Evolutionary conservation across 2,329 filamentous ascomycete species (phyloP).

Genomic region (Nothomitra cinnamomea): DNA sequence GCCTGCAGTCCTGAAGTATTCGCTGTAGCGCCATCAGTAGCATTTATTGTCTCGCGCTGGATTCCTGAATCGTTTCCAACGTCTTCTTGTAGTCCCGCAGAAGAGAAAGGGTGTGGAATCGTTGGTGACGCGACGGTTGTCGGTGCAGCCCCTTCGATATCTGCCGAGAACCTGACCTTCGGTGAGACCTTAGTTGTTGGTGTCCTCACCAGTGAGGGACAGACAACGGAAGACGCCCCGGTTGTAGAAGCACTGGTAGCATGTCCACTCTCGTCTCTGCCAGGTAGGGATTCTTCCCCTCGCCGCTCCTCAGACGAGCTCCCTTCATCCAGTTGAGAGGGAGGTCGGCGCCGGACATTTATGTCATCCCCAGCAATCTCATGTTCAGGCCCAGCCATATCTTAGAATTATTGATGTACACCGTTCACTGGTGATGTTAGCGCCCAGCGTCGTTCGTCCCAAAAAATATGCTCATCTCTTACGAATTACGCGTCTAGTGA

Average conservation of each 20-base stretch:
- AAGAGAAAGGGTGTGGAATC: not conserved
- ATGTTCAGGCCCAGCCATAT: not conserved
- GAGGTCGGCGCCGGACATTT: not conserved
- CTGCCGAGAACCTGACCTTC: conserved; percentile 6
- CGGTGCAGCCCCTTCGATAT: conserved; percentile 1
- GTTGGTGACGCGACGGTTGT: not conserved
- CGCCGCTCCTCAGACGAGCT: not conserved
- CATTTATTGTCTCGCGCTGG: not conserved
- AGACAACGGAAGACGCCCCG: no score
- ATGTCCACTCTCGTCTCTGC: not conserved
- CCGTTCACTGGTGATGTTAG: no score
- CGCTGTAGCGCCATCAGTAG: conserved; percentile 2
- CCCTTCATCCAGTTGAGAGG: not conserved
- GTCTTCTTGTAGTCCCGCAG: not conserved
- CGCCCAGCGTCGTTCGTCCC: no score
- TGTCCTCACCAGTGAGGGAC: not conserved
- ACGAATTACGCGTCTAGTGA: no score
- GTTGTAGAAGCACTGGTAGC: no score
- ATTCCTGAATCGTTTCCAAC: not conserved
- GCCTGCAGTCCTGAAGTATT: not conserved
- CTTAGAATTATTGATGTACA: not conserved
- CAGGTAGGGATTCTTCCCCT: not conserved
- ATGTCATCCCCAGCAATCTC: not conserved
- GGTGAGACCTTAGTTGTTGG: not conserved
- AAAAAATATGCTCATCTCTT: no score